These are phyloP conservation scores for Pseudocercospora fuligena DNA, from an alignment of 2,329 filamentous ascomycete species.

Conservation along the genomic window DNA sequence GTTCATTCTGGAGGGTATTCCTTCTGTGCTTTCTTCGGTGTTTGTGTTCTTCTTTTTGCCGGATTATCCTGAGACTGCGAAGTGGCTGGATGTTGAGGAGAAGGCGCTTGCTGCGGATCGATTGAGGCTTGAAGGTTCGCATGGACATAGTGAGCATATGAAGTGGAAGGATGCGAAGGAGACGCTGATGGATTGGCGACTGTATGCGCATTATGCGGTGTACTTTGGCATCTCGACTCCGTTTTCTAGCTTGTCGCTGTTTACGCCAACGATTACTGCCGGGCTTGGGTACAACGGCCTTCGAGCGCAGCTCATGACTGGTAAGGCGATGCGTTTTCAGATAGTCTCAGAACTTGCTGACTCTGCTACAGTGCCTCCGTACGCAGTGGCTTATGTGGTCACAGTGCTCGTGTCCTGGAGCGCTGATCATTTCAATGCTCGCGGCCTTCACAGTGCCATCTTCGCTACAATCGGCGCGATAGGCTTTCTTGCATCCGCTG, in stretches of 20 bases:
- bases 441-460: slow-evolving; percentile 57
- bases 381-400: slow-evolving; percentile 49
- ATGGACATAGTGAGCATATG: slow-evolving; percentile 48
- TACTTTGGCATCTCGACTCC: slow-evolving; percentile 54
- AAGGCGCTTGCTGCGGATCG: slow-evolving; percentile 48
- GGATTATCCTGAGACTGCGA: slow-evolving; percentile 57
- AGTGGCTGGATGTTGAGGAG: slow-evolving; percentile 49
- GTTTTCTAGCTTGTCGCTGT: slow-evolving; percentile 35
- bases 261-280: slow-evolving; percentile 57
- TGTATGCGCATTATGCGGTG: slow-evolving; percentile 59
- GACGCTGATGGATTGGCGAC: slow-evolving; percentile 55
- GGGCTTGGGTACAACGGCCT: slow-evolving; percentile 66
- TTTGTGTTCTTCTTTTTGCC: slow-evolving; percentile 61
- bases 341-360: not conserved
- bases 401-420: slow-evolving; percentile 55
- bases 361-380: slow-evolving; percentile 35
- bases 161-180: slow-evolving; percentile 55
- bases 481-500: slow-evolving; percentile 67
- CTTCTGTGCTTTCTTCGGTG: slow-evolving; percentile 57
- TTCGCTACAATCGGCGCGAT: slow-evolving; percentile 58
- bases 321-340: not conserved
- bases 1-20: slow-evolving; percentile 64
- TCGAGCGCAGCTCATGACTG: slow-evolving; percentile 43
- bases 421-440: slow-evolving; percentile 66
- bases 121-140: slow-evolving; percentile 50